A percentile compares a stretch with the other conserved stretches of the same genome.
These are phyloP conservation scores for Beverwykella pulmonaria DNA, from an alignment of 495 filamentous ascomycete genomes.

Conservation along the genomic window DNA sequence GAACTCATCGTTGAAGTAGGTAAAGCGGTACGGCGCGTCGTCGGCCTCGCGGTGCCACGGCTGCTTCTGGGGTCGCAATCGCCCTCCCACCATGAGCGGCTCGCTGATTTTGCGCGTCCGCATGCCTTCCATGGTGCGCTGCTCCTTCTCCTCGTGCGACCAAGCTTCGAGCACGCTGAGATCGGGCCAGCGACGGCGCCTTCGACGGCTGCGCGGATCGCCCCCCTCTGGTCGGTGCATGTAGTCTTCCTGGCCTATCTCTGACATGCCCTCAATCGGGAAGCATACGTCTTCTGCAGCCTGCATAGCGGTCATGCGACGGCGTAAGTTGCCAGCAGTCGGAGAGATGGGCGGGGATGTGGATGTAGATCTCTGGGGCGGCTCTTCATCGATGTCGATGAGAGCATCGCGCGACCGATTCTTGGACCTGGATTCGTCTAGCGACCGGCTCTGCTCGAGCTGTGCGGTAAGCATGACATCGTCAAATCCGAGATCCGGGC, in stretches of 20 bases:
- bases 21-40: constrained; percentile 91
- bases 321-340: constrained; percentile 51
- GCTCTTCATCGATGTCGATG: constrained; percentile 61
- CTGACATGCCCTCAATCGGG: constrained; percentile 74
- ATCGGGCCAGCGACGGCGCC: constrained; percentile 66
- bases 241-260: constrained; percentile 76
- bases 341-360: constrained; percentile 43
- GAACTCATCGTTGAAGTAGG: constrained; percentile 98
- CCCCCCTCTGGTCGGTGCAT: constrained; percentile 48
- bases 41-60: constrained; percentile 87
- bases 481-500: constrained; percentile 67
- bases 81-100: constrained; percentile 85
- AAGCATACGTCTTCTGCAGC: constrained; percentile 94
- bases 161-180: constrained; percentile 83
- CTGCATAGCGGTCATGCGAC: constrained; percentile 56
- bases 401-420: constrained; percentile 53
- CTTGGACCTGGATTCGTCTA: constrained; percentile 43
- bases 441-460: constrained; percentile 48
- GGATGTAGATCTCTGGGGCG: constrained; percentile 22
- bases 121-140: constrained; percentile 74
- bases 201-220: constrained; percentile 43
- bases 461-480: constrained; percentile 75
- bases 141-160: constrained; percentile 88
- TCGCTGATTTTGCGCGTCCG: constrained; percentile 91
- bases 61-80: constrained; percentile 76